Base-by-base conservation (phyloP, 2,329 filamentous ascomycete genomes). In the Xylariaceae sp. region DNA sequence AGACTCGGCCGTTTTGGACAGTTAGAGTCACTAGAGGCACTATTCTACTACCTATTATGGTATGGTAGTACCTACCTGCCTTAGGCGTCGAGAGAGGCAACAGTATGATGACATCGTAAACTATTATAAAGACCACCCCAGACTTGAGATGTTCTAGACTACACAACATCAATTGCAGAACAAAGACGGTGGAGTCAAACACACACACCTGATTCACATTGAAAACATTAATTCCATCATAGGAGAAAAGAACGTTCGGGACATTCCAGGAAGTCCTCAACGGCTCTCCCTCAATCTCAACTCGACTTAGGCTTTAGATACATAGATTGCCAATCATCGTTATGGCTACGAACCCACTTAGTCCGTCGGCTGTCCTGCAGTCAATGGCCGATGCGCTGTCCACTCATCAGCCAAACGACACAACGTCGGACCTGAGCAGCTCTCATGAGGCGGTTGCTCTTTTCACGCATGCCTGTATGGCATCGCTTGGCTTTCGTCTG, bases 371-470 rank as follows among this genome's bases (percentile, higher is more conserved):
- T 48, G 60, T 81, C 46, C 61, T 80, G 21, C 63, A 67, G 52
- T 63, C 63, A 50, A 81, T 82, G 76, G 71, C 73, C 41, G 70
- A 78, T 31, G 76, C 76, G 19, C 60, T 82, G 37, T 75, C 78
- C 8, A 73, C 70, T 2, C 75, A 78, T 50, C 50, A 62, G 0
- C 56, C 65, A 34, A 67, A 59, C 44, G 76, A 79, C 55, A 69
- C 70, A 13, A 69, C 67, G n/a, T 79, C 77, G 4, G 75, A 79
- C 49, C 59, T 89, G 19, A 80, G 81, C 50, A 82, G 76, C 41
- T 76, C 83, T 0, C 87, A 84, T 59, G 89, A 97, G 65, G 87
- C 84, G 33, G 70, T 96, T 44, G 88, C 87, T 12, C 74, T 97
- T 16, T 82, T 94, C 47, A 71, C 82, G 14, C 90, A 98, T 62